phyloP scores from a whole-genome alignment of 225 moss, liverwort and hornwort species.

The Antitrichia curtipendula region DNA sequence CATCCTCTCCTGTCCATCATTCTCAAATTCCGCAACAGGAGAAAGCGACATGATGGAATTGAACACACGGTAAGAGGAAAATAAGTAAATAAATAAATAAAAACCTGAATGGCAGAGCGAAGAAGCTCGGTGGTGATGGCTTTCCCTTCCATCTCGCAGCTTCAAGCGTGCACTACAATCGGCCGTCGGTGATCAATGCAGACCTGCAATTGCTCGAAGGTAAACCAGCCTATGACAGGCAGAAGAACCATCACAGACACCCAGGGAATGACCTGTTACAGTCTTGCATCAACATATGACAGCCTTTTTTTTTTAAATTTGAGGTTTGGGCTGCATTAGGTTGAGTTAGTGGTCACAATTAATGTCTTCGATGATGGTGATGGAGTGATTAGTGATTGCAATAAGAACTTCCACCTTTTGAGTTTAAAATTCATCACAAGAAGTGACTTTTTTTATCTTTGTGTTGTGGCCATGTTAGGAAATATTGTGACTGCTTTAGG shows the following conservation, averaged over 20 bases:
- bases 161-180: neutral
- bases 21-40: neutral
- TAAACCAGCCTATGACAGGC: neutral
- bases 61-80: too few species aligned
- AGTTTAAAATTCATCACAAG: neutral
- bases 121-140: conserved; percentile 63
- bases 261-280: too few species aligned
- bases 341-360: neutral
- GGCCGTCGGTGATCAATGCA: neutral
- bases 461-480: rapidly evolving
- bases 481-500: neutral
- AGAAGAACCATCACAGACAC: neutral
- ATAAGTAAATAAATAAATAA: too few species aligned
- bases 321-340: neutral
- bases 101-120: conserved; percentile 50
- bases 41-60: neutral
- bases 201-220: neutral
- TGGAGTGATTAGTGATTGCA: neutral
- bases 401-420: neutral
- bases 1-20: neutral
- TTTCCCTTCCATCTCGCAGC: conserved; percentile 51
- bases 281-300: neutral
- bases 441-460: neutral
- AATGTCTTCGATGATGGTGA: too few species aligned
- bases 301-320: too few species aligned